phyloP scores from a whole-genome alignment of 177 flowering plant species.

The Vitis hybrid region DNA sequence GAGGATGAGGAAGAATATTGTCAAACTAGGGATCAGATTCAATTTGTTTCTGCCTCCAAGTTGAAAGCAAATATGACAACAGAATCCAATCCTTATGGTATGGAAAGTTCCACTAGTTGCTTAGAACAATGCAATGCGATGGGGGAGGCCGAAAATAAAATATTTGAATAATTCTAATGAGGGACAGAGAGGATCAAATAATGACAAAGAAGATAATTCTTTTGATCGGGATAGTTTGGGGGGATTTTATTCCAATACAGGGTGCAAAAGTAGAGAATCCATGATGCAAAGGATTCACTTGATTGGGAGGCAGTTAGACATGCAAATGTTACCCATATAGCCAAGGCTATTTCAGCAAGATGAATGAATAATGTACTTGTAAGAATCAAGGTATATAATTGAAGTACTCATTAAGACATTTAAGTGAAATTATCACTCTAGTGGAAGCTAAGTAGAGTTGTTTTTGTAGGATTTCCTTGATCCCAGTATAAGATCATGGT shows the following conservation, averaged over 20 bases:
- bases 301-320: conserved; percentile 36
- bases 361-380: conserved; percentile 23
- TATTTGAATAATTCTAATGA: not conserved
- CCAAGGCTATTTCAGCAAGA: conserved; percentile 22
- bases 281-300: conserved; percentile 24
- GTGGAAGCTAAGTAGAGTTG: not conserved
- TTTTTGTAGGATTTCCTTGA: conserved; percentile 40
- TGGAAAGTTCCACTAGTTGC: too few species aligned
- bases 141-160: not conserved
- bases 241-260: not conserved
- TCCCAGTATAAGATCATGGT: conserved; percentile 33
- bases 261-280: conserved; percentile 5
- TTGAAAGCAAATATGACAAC: too few species aligned
- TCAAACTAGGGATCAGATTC: too few species aligned
- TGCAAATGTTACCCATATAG: conserved; percentile 17
- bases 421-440: not conserved
- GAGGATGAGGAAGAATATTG: not conserved
- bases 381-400: conserved; percentile 30
- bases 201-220: not conserved
- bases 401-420: not conserved
- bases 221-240: conserved; percentile 25
- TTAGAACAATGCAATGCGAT: not conserved
- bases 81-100: too few species aligned
- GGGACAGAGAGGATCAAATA: conserved; percentile 3
- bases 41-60: too few species aligned